Conservation (phyloP, 2,329 filamentous ascomycete genomes). For the Didymella sp. region DNA sequence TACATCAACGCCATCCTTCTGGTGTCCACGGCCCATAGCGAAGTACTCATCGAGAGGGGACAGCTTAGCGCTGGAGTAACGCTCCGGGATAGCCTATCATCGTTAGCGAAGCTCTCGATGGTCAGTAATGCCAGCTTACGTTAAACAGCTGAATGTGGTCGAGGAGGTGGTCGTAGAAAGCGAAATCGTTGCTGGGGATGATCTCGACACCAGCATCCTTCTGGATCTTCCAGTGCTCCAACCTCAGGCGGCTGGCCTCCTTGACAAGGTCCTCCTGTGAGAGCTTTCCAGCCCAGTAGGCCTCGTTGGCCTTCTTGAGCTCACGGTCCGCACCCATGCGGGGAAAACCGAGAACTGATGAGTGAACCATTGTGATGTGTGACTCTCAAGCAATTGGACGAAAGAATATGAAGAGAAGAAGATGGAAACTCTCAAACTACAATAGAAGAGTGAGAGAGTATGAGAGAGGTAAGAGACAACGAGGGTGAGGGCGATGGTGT, state of each 20-base stretch:
- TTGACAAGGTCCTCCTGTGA: conserved; percentile 87
- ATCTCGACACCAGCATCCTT: conserved; percentile 96
- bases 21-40: conserved; percentile 98
- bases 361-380: conserved; percentile 57
- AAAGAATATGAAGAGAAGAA: conserved; percentile 15
- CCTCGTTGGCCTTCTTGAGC: conserved; percentile 99
- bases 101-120: conserved; percentile 22
- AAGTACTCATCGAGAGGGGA: conserved; percentile 96
- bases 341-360: conserved; percentile 93
- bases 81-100: conserved; percentile 82
- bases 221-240: conserved; percentile 99
- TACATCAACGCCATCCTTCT: conserved; percentile 93
- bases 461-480: conserved; percentile 19
- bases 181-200: conserved; percentile 99
- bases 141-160: conserved; percentile 98
- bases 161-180: conserved; percentile 97
- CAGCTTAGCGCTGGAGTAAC: conserved; percentile 90
- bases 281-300: conserved; percentile 96
- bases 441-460: conserved; percentile 23
- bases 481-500: conserved; percentile 41
- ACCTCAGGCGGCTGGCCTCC: conserved; percentile 95
- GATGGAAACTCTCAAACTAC: conserved; percentile 15
- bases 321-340: conserved; percentile 98
- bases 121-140: conserved; percentile 62
- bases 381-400: conserved; percentile 20